These are phyloP conservation scores for Aspergillus indologenus DNA, from an alignment of 495 filamentous ascomycete genomes.

Conservation along the genomic window DNA sequence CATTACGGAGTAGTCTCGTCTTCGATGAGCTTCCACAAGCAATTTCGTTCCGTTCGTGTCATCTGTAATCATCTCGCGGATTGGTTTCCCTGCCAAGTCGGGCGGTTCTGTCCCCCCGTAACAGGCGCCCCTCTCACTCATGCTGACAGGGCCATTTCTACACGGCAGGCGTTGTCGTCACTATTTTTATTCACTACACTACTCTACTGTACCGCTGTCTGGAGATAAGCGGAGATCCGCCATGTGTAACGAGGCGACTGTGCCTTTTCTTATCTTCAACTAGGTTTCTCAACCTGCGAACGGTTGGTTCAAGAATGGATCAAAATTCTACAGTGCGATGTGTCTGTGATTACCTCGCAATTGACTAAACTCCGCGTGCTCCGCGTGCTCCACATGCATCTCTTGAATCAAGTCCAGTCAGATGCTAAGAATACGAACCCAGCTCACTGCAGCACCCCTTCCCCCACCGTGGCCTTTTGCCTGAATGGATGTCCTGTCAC, in stretches of 20 bases:
- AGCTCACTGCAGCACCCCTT: not conserved
- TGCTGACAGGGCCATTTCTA: too few relatives aligned
- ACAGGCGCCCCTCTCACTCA: not conserved
- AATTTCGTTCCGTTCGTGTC: not conserved
- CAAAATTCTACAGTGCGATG: not conserved
- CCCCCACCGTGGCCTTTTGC: not conserved
- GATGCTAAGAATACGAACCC: not conserved
- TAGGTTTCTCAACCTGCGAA: not conserved
- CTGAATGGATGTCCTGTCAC: not conserved
- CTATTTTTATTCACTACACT: too few relatives aligned
- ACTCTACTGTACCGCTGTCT: not conserved
- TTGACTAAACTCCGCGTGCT: not conserved
- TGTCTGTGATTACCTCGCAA: not conserved
- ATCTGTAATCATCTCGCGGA: not conserved
- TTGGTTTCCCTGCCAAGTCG: not conserved
- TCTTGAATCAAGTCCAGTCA: not conserved
- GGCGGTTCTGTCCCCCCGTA: not conserved
- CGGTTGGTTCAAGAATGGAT: not conserved
- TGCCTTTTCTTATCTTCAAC: too few relatives aligned
- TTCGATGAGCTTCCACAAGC: not conserved
- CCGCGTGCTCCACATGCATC: not conserved
- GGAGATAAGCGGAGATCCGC: not conserved
- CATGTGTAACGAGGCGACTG: not conserved
- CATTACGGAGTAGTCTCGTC: not conserved
- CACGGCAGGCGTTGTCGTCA: too few relatives aligned